Conservation (phyloP, 202 grass and related monocot genomes). For the Cymbopogon flexuosus region DNA sequence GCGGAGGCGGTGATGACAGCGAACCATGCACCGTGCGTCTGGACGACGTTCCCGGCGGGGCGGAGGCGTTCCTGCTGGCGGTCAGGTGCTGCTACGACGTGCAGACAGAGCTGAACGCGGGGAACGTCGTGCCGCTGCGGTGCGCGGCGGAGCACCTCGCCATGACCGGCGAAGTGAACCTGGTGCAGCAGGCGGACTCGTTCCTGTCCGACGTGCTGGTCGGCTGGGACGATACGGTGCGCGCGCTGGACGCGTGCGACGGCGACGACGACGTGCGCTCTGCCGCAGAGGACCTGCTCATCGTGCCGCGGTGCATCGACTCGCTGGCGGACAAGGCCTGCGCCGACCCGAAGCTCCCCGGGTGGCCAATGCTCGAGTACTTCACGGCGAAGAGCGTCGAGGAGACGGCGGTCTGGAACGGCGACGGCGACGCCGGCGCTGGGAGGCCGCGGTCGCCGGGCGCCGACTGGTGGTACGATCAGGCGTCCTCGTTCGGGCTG, state of each 20-base stretch:
- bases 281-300: constrained; percentile 53
- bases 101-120: constrained; percentile 51
- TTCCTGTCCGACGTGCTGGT: constrained; percentile 46
- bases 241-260: constrained; percentile 49
- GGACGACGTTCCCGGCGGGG: constrained; percentile 58
- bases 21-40: constrained; percentile 41
- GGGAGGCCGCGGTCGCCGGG: constrained; percentile 37
- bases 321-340: constrained; percentile 70
- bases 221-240: constrained; percentile 54
- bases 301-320: constrained; percentile 63
- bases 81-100: constrained; percentile 76
- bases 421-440: constrained; percentile 15
- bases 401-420: constrained; percentile 53
- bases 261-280: constrained; percentile 33
- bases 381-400: constrained; percentile 39
- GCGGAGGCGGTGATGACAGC: background rate
- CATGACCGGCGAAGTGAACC: constrained; percentile 69
- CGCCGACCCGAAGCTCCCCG: constrained; percentile 54
- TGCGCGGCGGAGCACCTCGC: constrained; percentile 59
- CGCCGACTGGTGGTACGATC: constrained; percentile 70
- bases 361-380: constrained; percentile 56
- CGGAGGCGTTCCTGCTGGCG: constrained; percentile 46
- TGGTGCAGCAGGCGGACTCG: constrained; percentile 45
- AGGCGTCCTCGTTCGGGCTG: constrained; percentile 47
- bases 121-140: constrained; percentile 53